Conservation (phyloP, 75 land plant species). For the Azolla pinnata region DNA sequence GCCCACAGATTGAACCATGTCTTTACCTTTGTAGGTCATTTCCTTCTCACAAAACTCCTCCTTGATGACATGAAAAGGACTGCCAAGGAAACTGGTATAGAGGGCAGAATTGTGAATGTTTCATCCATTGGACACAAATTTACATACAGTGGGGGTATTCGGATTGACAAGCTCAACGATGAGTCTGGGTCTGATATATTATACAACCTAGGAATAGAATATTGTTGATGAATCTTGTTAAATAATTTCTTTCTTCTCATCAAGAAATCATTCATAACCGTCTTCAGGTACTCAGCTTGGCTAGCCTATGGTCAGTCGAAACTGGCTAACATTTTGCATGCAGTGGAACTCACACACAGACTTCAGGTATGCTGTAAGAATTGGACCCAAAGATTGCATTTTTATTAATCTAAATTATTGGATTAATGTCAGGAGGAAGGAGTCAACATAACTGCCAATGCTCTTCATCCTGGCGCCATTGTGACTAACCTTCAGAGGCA, state of each 20-base stretch:
- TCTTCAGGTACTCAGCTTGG: conserved; percentile 48
- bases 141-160: conserved; percentile 37
- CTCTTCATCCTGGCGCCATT: conserved; percentile 44
- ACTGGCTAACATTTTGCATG: conserved; percentile 69
- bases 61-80: conserved; percentile 53
- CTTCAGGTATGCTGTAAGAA: too few relatives aligned
- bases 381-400: too few relatives aligned
- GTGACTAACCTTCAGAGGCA: conserved; percentile 20
- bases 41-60: conserved; percentile 63
- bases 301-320: conserved; percentile 74
- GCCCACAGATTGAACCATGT: too few relatives aligned
- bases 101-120: conserved; percentile 60
- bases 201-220: neutral
- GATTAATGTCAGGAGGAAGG: conserved; percentile 33
- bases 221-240: neutral
- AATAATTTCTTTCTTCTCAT: neutral
- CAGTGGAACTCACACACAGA: conserved; percentile 50
- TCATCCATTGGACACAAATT: conserved; percentile 44
- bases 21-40: conserved; percentile 77
- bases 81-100: conserved; percentile 32
- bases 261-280: neutral
- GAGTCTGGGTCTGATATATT: conserved; percentile 37
- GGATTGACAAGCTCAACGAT: conserved; percentile 53
- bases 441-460: conserved; percentile 40
- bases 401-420: too few relatives aligned